Evolutionary conservation across 2,329 filamentous ascomycete species (phyloP), one percentile per base, ranked within the genome.

Genomic region (Fusarium fracticaudum): DNA sequence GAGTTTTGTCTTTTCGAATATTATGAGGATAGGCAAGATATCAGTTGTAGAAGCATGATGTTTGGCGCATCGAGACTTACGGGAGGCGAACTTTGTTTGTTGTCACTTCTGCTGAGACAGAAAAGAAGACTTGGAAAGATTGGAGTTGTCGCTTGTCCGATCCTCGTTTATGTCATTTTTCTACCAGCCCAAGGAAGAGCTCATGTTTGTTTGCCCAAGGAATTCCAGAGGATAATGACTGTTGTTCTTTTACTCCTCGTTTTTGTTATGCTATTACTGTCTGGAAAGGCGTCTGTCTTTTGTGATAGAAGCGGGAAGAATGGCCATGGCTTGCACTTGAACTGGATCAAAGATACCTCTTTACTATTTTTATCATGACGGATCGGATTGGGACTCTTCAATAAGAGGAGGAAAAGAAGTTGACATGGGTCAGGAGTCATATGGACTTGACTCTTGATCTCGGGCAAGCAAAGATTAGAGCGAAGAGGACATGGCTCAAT

Each of bases 21-120:
- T 77, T 75, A 78, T 74, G 76, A 78, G 70, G 59, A 76, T 73
- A 66, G 62, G 67, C 67, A 78, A 77, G 76, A 74, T 71, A 68
- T 67, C 72, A 62, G 60, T 71, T 78, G 75, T 78, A 78, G 76
- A 78, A 76, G 76, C 76, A 78, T 78, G 68, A 76, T 69, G 76
- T 75, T 72, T 70, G 76, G 76, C 76, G 76, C 76, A 78, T 77
- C 75, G 59, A 71, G 62, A 76, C 58, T 62, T 67, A 63, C 40
- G 47, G 71, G 69, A 58, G 71, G 66, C 35, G 59, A 55, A 50
- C 47, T 50, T 51, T 54, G 50, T 61, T 55, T 67, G 51, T 68
- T 64, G 65, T 67, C 26, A 61, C 64, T 69, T 73, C 47, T 63
- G 59, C 67, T 61, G 63, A 75, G 66, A 67, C 64, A 69, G 60